phyloP scores from a whole-genome alignment of 164 flowering plant genomes.

The grape (Vitis vinifera) region DNA sequence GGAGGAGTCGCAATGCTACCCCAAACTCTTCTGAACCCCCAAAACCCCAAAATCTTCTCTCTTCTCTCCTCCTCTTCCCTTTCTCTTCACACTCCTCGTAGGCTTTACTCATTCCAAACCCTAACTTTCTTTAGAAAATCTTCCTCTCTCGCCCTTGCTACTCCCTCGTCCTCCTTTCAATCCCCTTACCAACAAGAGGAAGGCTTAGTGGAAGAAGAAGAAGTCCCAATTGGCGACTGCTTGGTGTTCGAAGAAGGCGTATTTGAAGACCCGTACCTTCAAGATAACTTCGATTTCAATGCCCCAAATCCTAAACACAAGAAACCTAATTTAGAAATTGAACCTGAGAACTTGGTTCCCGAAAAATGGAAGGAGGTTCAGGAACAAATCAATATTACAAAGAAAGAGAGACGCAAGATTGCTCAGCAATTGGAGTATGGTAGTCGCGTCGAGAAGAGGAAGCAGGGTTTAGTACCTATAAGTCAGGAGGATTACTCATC shows the following conservation, averaged over 20 bases:
- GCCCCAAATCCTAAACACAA: slow-evolving; percentile 6
- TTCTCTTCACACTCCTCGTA: background rate
- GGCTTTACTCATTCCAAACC: slow-evolving; percentile 6
- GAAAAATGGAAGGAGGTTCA: slow-evolving; percentile 65
- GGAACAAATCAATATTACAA: slow-evolving; percentile 66
- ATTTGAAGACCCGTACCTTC: slow-evolving; percentile 72
- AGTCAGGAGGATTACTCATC: slow-evolving; percentile 43
- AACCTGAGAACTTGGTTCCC: slow-evolving; percentile 59
- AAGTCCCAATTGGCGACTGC: slow-evolving; percentile 68
- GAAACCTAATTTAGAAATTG: slow-evolving; percentile 1
- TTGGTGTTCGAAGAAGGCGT: slow-evolving; percentile 79
- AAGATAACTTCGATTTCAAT: slow-evolving; percentile 1
- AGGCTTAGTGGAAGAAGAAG: slow-evolving; percentile 48
- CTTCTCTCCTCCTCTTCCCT: slow-evolving; percentile 11
- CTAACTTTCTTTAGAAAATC: slow-evolving; percentile 16
- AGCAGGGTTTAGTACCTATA: slow-evolving; percentile 27
- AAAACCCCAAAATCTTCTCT: slow-evolving; percentile 17
- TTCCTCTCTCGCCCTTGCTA: slow-evolving; percentile 10
- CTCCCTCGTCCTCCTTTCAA: slow-evolving; percentile 15
- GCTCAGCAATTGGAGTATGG: slow-evolving; percentile 63
- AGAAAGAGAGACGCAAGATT: slow-evolving; percentile 75
- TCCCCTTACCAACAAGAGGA: slow-evolving; percentile 15
- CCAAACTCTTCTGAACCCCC: slow-evolving; percentile 22
- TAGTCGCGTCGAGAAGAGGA: slow-evolving; percentile 48
- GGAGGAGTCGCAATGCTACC: slow-evolving; percentile 8